Percentiles rank a stretch among this genome's conserved stretches.
Evolutionary conservation across 2,329 filamentous ascomycete species (phyloP).

Genomic region (Colletotrichum destructivum): DNA sequence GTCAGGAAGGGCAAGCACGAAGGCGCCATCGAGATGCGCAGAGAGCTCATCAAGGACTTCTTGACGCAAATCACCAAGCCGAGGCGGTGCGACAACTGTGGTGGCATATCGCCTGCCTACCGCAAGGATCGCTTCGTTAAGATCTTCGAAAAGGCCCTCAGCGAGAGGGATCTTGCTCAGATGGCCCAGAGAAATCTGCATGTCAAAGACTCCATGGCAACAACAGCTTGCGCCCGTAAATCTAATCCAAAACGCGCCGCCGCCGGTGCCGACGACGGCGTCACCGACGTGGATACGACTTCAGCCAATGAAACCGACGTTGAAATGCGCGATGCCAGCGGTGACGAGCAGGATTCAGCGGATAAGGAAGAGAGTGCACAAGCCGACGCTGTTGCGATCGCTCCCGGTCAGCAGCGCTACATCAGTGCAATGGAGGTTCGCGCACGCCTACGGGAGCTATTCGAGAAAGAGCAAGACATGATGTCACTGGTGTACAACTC

Average conservation of each 20-base stretch:
- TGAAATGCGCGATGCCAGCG: constrained; percentile 60
- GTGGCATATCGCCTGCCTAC: constrained; percentile 83
- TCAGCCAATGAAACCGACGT: constrained; percentile 62
- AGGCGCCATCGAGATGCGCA: constrained; percentile 82
- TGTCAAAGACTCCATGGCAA: constrained; percentile 77
- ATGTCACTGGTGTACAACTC: constrained; percentile 88
- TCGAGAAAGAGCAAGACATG: constrained; percentile 89
- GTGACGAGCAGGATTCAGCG: constrained; percentile 63
- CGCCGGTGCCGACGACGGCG: constrained; percentile 75
- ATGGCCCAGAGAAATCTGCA: constrained; percentile 81
- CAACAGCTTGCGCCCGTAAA: constrained; percentile 44
- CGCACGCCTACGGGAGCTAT: constrained; percentile 83
- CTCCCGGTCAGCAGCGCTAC: constrained; percentile 74
- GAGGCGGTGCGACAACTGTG: constrained; percentile 77
- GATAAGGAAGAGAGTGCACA: constrained; percentile 52
- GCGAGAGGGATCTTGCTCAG: constrained; percentile 80
- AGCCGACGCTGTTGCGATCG: constrained; percentile 53
- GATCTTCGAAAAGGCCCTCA: constrained; percentile 89
- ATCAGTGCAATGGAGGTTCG: constrained; percentile 88
- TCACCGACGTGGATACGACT: constrained; percentile 75
- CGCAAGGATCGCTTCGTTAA: constrained; percentile 94
- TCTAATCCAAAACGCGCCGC: constrained; percentile 49
- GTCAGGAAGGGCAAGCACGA: constrained; percentile 82
- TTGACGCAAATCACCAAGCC: constrained; percentile 79
- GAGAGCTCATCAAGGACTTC: constrained; percentile 85